Base-by-base conservation (phyloP, 1,139 yeast genomes). In the Ogataea hybrid region DNA sequence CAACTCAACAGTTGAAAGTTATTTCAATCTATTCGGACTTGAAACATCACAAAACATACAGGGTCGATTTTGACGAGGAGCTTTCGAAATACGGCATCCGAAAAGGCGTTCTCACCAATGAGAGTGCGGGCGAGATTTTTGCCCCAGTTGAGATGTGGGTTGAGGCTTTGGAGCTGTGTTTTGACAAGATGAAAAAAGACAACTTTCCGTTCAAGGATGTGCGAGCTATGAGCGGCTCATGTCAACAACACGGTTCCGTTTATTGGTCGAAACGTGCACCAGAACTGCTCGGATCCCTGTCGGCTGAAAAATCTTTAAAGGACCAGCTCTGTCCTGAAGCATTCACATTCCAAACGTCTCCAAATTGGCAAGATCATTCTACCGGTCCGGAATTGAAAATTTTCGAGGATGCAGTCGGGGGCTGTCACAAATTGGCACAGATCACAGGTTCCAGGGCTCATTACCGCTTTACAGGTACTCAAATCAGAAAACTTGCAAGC, bases 321-420 rank as follows among this genome's bases (percentile, higher is more conserved):
- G 68, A 63, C n/a, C 84, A 76, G 49, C 60, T 82, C 32, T 51
- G 48, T 25, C 67, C 69, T 2, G 47, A 51, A 1, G 81, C 83
- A 1, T 79, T 88, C 50, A 69, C 94, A 1, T 73, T 81, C 56
- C 71, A 73, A 6, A 70, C 71, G 43, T 83, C 95, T 8, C 96
- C 96, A 10, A 89, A 89, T 57, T 89, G 97, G 97, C 97, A 89
- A 62, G 97, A 89, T 59, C 95, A 87, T 57, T 84, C 94, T 20
- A 89, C 97, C 0, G 83, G 78, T 7, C 63, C 69, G 20, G 95
- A 89, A 60, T 71, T 88, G 43, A 58, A 68, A 23, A 72, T 64
- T 25, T 82, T 88, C 53, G 95, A 87, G 57, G 62, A 62, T 0
- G 69, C 70, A 2, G 76, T 75, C 3, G 87, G 85, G 6, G 88